Base-by-base conservation (phyloP, 352 stramenopile species). In the Peronospora belbahrii region DNA sequence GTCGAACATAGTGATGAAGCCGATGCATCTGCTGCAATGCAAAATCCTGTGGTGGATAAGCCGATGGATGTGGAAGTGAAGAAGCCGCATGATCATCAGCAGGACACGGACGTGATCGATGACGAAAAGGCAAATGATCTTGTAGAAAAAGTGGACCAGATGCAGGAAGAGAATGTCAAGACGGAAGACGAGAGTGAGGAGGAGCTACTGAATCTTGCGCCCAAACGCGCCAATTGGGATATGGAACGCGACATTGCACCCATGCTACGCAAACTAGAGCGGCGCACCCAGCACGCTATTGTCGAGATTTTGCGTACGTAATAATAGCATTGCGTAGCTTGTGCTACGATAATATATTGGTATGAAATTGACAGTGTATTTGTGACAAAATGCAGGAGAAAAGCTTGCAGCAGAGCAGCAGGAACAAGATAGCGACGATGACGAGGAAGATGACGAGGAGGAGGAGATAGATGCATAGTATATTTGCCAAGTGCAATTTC, bases 161-260 rank as follows among this genome's bases (percentile, higher is more conserved):
- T 8, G 8, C 44, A 65, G 10, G 44, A 62, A 18, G 53, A 66
- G 8, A 45, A 55, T 19, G 40, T 42, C 4, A 62, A 68, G 2
- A 64, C 50, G 0, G 63, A 70, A 3, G 59, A 74, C 6, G 65
- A 85, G 18, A 70, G 74, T 5, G 75, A 85, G 0, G 70, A 75
- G 10, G 82, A 92, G 5, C 40, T 84, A 19, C 47, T 94, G 39
- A 81, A 78, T 27, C 57, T 94, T 1, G 83, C 83, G 15, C 79
- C 83, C 1, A 91, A 90, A 62, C 79, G 78, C 15, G 79, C 80
- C 14, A 94, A 90, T 44, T 94, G 80, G 79, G 83, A 94, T 43
- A 87, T 94, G 46, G 80, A 92, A 50, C 75, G 83, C 19, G 80
- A 90, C 37, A 86, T 94, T 44, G 83, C 77, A 14, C 82, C 82